Conservation (phyloP, 1,284 basidiomycete genomes). For the Leccinum colubrinum region DNA sequence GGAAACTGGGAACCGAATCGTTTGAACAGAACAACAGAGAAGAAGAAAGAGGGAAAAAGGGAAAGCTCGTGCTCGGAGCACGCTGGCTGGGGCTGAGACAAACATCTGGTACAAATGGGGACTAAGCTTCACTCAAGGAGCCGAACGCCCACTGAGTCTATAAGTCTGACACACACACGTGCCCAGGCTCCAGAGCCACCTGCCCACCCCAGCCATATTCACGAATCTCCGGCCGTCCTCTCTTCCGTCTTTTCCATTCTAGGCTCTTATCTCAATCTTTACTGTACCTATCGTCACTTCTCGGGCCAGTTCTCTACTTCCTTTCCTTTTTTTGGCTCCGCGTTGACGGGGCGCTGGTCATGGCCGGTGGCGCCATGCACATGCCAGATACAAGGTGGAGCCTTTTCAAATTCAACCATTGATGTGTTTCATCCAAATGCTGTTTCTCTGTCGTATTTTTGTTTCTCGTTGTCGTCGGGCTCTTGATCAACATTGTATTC, state of each 20-base stretch:
- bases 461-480: background rate
- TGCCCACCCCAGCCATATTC: background rate
- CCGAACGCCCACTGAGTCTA: background rate
- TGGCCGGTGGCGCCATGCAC: background rate
- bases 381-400: constrained; percentile 17
- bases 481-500: background rate
- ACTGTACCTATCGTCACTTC: background rate
- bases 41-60: background rate
- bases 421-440: background rate
- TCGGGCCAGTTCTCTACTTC: background rate
- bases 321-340: background rate
- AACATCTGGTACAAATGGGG: background rate
- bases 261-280: background rate
- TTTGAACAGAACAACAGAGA: background rate
- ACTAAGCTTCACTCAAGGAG: background rate
- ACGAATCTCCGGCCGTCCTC: background rate
- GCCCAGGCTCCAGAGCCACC: background rate
- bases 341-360: background rate
- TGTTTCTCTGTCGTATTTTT: background rate
- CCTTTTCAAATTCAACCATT: constrained; percentile 23
- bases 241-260: background rate
- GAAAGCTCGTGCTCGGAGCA: background rate
- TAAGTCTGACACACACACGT: constrained; percentile 18
- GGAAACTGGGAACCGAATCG: constrained; percentile 16
- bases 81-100: background rate